Evolutionary conservation across 352 stramenopile species (phyloP).

Genomic region (Pythium graminicola): DNA sequence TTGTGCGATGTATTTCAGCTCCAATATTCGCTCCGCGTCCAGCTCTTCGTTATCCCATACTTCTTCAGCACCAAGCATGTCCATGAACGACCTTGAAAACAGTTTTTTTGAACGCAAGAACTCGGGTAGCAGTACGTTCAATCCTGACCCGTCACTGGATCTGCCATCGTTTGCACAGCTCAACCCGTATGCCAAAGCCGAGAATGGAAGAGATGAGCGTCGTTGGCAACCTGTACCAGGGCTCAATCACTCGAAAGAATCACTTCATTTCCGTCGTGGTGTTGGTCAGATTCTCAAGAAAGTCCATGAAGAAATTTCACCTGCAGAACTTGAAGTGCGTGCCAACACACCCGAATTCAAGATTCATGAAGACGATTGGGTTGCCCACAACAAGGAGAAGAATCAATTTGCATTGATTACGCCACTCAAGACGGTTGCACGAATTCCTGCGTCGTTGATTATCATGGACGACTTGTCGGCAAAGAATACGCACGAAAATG

Average conservation of each 20-base stretch:
- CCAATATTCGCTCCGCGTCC: not conserved
- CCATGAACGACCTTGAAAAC: slow-evolving; percentile 20
- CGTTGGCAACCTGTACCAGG: slow-evolving; percentile 74
- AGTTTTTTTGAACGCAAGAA: slow-evolving; percentile 11
- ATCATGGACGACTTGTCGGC: slow-evolving; percentile 43
- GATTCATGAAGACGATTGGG: slow-evolving; percentile 79
- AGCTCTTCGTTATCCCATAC: slow-evolving; percentile 10
- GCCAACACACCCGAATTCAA: slow-evolving; percentile 87
- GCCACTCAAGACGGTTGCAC: slow-evolving; percentile 73
- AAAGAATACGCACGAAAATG: slow-evolving; percentile 34
- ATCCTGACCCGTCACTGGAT: slow-evolving; percentile 92
- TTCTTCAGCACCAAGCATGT: slow-evolving; percentile 18
- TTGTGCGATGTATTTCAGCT: slow-evolving; percentile 11
- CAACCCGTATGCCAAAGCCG: slow-evolving; percentile 64
- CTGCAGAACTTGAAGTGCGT: slow-evolving; percentile 73
- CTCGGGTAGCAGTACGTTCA: slow-evolving; percentile 17
- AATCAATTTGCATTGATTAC: slow-evolving; percentile 79
- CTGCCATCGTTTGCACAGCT: slow-evolving; percentile 65
- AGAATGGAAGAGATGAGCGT: slow-evolving; percentile 27
- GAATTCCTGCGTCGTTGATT: slow-evolving; percentile 65
- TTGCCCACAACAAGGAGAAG: slow-evolving; percentile 63
- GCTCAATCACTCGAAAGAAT: slow-evolving; percentile 79
- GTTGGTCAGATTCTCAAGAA: slow-evolving; percentile 70
- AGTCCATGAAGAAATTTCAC: slow-evolving; percentile 77
- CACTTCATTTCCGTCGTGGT: slow-evolving; percentile 63